Percentiles rank a stretch among this genome's conserved stretches.
Conservation (phyloP, 23 red algal species). For the Agarophyton chilense region DNA sequence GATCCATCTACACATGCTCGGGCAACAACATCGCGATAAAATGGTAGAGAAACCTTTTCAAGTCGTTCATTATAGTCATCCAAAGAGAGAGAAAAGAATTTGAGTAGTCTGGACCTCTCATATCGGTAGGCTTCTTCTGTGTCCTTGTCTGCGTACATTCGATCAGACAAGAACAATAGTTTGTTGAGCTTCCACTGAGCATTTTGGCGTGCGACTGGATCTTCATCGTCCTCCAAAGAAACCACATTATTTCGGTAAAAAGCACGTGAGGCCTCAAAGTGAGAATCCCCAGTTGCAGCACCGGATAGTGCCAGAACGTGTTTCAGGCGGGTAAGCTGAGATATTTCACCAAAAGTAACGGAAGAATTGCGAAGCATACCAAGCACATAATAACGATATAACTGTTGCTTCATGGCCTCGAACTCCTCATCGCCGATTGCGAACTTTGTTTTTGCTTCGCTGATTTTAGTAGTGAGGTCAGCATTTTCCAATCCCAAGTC, state of each 20-base stretch:
- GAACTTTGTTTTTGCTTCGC: neutral
- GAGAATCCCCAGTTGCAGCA: conserved; percentile 79
- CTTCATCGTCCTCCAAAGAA: conserved; percentile 75
- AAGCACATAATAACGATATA: conserved; percentile 80
- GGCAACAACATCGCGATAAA: conserved; percentile 77
- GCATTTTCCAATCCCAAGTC: conserved; percentile 33
- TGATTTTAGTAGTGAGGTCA: conserved; percentile 27
- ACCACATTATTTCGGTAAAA: conserved; percentile 91
- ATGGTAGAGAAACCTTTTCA: conserved; percentile 77
- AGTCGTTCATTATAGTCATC: conserved; percentile 81
- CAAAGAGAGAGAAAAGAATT: conserved; percentile 78
- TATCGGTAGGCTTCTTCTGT: conserved; percentile 94
- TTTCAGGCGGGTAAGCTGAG: conserved; percentile 75
- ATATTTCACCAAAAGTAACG: conserved; percentile 68
- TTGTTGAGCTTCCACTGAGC: conserved; percentile 80
- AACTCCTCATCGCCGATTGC: conserved; percentile 35
- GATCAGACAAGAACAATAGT: conserved; percentile 85
- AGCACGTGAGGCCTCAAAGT: conserved; percentile 78
- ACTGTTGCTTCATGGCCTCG: conserved; percentile 34
- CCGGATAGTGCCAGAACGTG: conserved; percentile 69
- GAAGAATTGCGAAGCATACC: conserved; percentile 42
- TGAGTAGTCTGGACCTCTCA: conserved; percentile 80
- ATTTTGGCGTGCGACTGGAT: conserved; percentile 38
- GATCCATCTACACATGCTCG: conserved; percentile 53
- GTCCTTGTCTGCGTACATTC: conserved; percentile 90